Evolutionary conservation across 306 rosid genomes (phyloP).

Genomic region (Astragalus glycyphyllos): DNA sequence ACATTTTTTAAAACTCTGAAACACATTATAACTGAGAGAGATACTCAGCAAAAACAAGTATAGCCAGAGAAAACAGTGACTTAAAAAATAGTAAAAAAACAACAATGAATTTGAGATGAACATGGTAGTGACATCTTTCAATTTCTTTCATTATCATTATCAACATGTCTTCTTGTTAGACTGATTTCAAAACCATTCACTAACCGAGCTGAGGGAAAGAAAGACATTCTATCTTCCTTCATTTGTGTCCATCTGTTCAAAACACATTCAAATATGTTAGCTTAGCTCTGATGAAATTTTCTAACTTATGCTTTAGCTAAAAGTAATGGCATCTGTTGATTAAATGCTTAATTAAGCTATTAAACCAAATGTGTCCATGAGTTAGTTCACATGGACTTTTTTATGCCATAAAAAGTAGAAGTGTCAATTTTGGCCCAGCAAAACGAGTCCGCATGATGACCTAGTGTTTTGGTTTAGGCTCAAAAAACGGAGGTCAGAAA

Average conservation of each 20-base stretch:
- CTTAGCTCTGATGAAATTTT: neutral
- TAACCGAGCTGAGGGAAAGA: slow-evolving; percentile 91
- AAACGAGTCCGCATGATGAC: too few species aligned
- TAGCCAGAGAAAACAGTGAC: slow-evolving; percentile 41
- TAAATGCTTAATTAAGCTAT: too few species aligned
- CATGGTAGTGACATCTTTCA: slow-evolving; percentile 26
- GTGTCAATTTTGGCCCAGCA: too few species aligned
- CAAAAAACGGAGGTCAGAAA: too few species aligned
- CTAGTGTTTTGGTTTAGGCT: too few species aligned
- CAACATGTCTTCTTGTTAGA: slow-evolving; percentile 51
- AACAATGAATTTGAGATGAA: slow-evolving; percentile 9
- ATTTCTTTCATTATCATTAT: slow-evolving; percentile 30
- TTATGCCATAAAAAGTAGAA: too few species aligned
- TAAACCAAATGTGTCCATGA: neutral
- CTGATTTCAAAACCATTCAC: slow-evolving; percentile 85
- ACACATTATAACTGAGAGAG: slow-evolving; percentile 42
- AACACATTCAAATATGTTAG: slow-evolving; percentile 37
- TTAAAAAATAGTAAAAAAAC: slow-evolving; percentile 31
- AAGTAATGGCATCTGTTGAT: neutral
- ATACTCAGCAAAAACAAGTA: slow-evolving; percentile 52
- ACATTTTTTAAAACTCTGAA: slow-evolving; percentile 45
- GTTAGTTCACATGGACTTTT: neutral
- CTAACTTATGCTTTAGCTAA: neutral
- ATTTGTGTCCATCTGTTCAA: slow-evolving; percentile 77
- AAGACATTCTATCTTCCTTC: slow-evolving; percentile 82